These are phyloP conservation scores for Nicotiana undulata DNA, from an alignment of 257 asterid genomes.

Conservation along the genomic window DNA sequence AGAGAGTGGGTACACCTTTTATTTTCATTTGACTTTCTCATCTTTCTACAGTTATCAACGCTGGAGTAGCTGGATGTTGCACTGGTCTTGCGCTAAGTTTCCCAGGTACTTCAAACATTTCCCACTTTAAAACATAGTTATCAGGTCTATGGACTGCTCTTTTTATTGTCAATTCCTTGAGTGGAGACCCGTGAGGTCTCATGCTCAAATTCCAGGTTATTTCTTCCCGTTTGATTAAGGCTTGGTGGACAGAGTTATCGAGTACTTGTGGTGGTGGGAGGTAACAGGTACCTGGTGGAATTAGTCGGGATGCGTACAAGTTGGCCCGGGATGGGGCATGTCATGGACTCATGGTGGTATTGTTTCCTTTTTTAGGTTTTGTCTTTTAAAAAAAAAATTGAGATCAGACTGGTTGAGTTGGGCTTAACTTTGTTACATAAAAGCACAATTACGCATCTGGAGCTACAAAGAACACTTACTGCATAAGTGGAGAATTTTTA, in stretches of 20 bases:
- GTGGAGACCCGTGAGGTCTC: no score
- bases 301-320: no score
- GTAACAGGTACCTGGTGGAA: no score
- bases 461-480: background rate
- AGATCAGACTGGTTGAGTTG: background rate
- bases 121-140: background rate
- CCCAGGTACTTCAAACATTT: constrained; percentile 47
- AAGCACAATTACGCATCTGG: background rate
- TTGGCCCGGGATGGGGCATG: background rate
- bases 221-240: no score
- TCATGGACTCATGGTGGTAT: background rate
- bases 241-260: no score
- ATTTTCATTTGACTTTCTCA: constrained; percentile 2
- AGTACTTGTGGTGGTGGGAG: no score
- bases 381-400: background rate
- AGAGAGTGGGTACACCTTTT: background rate
- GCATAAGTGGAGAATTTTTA: background rate
- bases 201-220: no score
- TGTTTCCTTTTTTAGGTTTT: background rate
- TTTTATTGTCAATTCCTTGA: background rate
- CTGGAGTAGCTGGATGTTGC: constrained; percentile 98
- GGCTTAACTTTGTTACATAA: background rate
- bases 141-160: background rate
- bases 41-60: constrained; percentile 55
- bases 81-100: constrained; percentile 91